phyloP scores from a whole-genome alignment of 1,284 basidiomycete species.

The Cystobasidiaceae sp. region DNA sequence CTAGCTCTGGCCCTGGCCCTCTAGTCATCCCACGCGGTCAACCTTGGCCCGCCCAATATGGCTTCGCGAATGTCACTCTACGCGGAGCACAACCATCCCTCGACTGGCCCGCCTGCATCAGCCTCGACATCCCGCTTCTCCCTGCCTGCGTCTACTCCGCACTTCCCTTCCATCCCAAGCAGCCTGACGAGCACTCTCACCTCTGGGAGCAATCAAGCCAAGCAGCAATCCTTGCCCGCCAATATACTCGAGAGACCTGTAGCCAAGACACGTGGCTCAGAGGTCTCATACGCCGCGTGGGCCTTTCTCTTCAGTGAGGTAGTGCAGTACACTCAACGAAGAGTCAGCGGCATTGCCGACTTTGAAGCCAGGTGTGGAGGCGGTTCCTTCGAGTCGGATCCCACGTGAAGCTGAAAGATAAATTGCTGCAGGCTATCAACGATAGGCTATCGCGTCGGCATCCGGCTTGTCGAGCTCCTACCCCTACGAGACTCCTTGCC shows the following conservation, averaged over 20 bases:
- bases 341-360: constrained; percentile 89
- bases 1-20: too few relatives aligned
- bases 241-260: constrained; percentile 74
- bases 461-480: constrained; percentile 67
- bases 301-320: constrained; percentile 86
- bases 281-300: constrained; percentile 76
- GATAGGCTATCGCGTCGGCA: constrained; percentile 82
- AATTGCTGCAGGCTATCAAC: constrained; percentile 64
- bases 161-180: background rate
- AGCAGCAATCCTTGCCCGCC: background rate
- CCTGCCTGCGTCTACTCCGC: background rate
- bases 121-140: constrained; percentile 15
- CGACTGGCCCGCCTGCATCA: background rate
- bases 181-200: constrained; percentile 10
- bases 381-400: too few relatives aligned
- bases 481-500: constrained; percentile 40
- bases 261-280: constrained; percentile 71
- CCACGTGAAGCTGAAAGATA: too few relatives aligned
- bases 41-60: too few relatives aligned
- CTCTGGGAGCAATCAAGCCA: background rate
- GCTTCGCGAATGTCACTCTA: too few relatives aligned
- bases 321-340: constrained; percentile 88
- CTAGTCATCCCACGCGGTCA: too few relatives aligned
- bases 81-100: too few relatives aligned
- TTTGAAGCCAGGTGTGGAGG: constrained; percentile 58